Conservation (phyloP, 371 early-diverging fungal species). For the Circinella umbellata region DNA sequence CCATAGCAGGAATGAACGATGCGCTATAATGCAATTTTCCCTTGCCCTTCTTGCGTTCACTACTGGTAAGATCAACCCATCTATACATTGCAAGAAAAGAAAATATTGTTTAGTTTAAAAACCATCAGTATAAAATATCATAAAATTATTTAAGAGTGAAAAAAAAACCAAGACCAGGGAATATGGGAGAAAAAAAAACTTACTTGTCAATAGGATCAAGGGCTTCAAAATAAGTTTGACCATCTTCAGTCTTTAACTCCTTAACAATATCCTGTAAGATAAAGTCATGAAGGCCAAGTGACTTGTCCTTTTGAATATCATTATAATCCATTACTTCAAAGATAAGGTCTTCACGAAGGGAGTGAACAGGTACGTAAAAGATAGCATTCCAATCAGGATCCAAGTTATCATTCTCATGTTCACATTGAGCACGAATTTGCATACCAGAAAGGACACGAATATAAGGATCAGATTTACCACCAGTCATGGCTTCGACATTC, state of each 20-base stretch:
- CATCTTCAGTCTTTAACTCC: conserved; percentile 38
- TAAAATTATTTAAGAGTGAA: background rate
- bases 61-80: conserved; percentile 61
- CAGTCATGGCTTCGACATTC: conserved; percentile 70
- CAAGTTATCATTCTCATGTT: conserved; percentile 69
- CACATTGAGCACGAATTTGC: conserved; percentile 66
- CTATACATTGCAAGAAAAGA: conserved; percentile 17
- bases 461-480: conserved; percentile 89
- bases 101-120: background rate
- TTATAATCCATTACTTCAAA: conserved; percentile 86
- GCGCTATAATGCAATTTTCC: conserved; percentile 73
- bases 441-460: conserved; percentile 69
- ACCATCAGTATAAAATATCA: background rate
- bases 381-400: conserved; percentile 87
- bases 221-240: conserved; percentile 44
- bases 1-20: conserved; percentile 73
- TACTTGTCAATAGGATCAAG: conserved; percentile 44
- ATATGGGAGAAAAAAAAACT: background rate
- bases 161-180: background rate
- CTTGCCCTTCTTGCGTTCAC: conserved; percentile 64
- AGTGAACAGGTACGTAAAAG: conserved; percentile 72
- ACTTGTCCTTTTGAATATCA: conserved; percentile 68
- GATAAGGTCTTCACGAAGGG: conserved; percentile 68
- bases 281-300: conserved; percentile 65
- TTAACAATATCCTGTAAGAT: conserved; percentile 43